Evolutionary conservation across 768 basidiomycete genomes (phyloP).

Genomic region (Pulveroboletus sp.): DNA sequence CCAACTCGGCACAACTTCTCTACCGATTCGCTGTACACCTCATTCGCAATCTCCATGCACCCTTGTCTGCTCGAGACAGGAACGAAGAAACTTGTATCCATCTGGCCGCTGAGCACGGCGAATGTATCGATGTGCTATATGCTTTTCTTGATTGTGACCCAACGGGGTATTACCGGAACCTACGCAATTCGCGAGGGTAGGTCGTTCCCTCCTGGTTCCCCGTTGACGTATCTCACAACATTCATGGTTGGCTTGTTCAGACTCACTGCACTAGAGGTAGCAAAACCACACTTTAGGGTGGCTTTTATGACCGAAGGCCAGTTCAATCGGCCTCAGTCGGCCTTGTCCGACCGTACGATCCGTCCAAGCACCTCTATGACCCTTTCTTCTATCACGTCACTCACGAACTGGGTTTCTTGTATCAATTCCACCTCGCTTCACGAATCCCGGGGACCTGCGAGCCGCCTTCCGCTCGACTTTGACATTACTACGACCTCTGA

Average conservation of each 20-base stretch:
- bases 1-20: constrained; percentile 37
- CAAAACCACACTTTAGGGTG: constrained; percentile 58
- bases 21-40: constrained; percentile 64
- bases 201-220: constrained; percentile 20
- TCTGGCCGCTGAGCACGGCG: constrained; percentile 71
- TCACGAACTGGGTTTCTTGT: constrained; percentile 31
- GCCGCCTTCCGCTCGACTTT: constrained; percentile 37
- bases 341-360: constrained; percentile 52
- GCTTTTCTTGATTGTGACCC: constrained; percentile 64
- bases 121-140: constrained; percentile 56
- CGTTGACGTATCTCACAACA: neutral
- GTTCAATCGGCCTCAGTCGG: constrained; percentile 45
- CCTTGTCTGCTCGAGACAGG: constrained; percentile 59
- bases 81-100: constrained; percentile 76
- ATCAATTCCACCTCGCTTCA: constrained; percentile 13
- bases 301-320: constrained; percentile 55
- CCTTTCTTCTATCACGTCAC: constrained; percentile 46
- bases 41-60: constrained; percentile 63
- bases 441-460: constrained; percentile 31
- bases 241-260: constrained; percentile 3
- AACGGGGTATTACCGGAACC: constrained; percentile 47
- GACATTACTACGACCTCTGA: constrained; percentile 43
- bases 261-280: constrained; percentile 63
- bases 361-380: constrained; percentile 40
- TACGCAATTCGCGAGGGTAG: constrained; percentile 70